Evolutionary conservation across 2,329 filamentous ascomycete species (phyloP).

Genomic region (Colletotrichum simmondsii): DNA sequence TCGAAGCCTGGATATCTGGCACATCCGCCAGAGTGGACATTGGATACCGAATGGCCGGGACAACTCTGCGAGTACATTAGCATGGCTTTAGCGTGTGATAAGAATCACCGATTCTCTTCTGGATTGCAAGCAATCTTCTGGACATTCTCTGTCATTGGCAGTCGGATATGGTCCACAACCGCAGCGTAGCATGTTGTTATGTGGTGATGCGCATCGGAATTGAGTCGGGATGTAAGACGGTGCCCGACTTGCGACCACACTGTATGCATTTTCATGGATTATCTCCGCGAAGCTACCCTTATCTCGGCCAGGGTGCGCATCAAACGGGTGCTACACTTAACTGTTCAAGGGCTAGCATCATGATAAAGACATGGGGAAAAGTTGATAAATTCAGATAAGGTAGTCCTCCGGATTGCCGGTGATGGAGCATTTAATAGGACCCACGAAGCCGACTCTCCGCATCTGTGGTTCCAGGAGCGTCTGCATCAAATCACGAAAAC

Average conservation of each 20-base stretch:
- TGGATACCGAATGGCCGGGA: not conserved
- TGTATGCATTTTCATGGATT: not conserved
- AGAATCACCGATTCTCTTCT: not conserved
- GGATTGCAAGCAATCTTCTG: not conserved
- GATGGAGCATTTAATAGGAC: not conserved
- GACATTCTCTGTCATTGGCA: not conserved
- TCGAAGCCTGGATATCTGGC: not conserved
- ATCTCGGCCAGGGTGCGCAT: not conserved
- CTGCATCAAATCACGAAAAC: not conserved
- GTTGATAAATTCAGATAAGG: not conserved
- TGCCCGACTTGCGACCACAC: not conserved
- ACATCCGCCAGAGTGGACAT: not conserved
- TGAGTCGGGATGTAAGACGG: not conserved
- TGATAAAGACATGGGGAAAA: not conserved
- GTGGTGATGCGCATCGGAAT: not conserved
- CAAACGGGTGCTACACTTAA: not conserved
- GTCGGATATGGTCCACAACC: not conserved
- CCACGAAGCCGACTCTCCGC: not conserved
- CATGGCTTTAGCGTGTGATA: not conserved
- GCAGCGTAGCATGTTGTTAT: not conserved
- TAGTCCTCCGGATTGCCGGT: not conserved
- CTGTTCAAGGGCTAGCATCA: not conserved
- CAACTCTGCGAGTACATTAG: not conserved
- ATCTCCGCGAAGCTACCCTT: not conserved
- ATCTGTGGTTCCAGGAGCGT: not conserved